A percentile compares a stretch with the other conserved stretches of the same genome.
Conservation (phyloP, 2,329 filamentous ascomycete genomes). For the Xylaria sp. region DNA sequence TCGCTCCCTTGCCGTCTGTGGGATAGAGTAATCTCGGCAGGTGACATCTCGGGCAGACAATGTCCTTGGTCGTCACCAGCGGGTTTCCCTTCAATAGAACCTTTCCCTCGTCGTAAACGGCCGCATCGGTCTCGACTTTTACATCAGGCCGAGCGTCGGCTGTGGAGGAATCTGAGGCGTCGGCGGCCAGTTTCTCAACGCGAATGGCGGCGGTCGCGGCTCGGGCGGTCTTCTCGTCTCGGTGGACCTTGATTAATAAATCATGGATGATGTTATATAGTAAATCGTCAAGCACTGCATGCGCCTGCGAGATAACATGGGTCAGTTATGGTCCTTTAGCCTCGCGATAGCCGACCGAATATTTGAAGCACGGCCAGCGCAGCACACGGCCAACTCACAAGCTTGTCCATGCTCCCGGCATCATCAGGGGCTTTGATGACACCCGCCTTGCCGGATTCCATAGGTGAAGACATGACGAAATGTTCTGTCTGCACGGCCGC, state of each 20-base stretch:
- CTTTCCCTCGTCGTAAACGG: conserved; percentile 69
- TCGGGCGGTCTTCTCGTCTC: conserved; percentile 76
- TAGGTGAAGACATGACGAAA: conserved; percentile 31
- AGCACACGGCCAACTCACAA: conserved; percentile 51
- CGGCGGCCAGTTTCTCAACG: conserved; percentile 63
- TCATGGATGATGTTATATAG: conserved; percentile 78
- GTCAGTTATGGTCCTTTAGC: conserved; percentile 9
- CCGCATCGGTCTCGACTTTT: conserved; percentile 67
- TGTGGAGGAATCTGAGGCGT: conserved; percentile 56
- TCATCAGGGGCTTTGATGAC: conserved; percentile 57
- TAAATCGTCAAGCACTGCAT: conserved; percentile 72
- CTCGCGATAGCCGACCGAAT: conserved; percentile 9
- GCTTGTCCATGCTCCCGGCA: conserved; percentile 57
- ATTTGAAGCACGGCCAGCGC: conserved; percentile 5
- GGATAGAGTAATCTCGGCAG: conserved; percentile 74
- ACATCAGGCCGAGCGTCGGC: conserved; percentile 59
- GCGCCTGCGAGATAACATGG: conserved; percentile 47
- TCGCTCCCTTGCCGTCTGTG: conserved; percentile 68
- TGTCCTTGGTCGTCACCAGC: conserved; percentile 69
- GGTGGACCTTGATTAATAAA: conserved; percentile 73
- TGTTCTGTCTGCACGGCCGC: conserved; percentile 6
- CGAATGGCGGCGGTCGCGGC: conserved; percentile 66
- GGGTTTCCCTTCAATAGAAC: conserved; percentile 73
- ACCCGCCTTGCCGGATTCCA: conserved; percentile 56
- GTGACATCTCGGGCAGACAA: conserved; percentile 74